phyloP scores from a whole-genome alignment of 805 yeast species.

The Teunomyces funiuensis region DNA sequence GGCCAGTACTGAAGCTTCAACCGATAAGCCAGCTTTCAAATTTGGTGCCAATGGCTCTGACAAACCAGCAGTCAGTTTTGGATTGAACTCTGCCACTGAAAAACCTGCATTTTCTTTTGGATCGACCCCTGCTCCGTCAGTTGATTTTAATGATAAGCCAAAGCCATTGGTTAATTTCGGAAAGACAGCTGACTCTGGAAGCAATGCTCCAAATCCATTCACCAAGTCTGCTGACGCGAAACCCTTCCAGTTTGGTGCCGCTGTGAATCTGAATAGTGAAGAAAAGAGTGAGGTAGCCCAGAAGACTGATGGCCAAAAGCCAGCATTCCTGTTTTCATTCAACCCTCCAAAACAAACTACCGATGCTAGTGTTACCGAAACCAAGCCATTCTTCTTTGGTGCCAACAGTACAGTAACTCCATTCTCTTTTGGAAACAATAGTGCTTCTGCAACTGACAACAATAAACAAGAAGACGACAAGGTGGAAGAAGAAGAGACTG shows the following conservation, averaged over 20 bases:
- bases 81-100: constrained; percentile 5
- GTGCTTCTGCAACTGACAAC: constrained; percentile 18
- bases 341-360: constrained; percentile 10
- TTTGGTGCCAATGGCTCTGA: constrained; percentile 10
- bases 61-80: constrained; percentile 3
- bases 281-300: constrained; percentile 5
- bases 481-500: constrained; percentile 45
- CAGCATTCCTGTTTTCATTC: constrained; percentile 10
- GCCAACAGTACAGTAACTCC: constrained; percentile 8
- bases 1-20: background rate
- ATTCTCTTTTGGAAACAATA: constrained; percentile 11
- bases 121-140: background rate
- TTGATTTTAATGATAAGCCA: constrained; percentile 1
- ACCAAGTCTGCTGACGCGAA: constrained; percentile 5
- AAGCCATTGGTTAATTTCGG: background rate
- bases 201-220: background rate
- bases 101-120: constrained; percentile 11
- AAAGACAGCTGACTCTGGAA: background rate
- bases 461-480: constrained; percentile 26
- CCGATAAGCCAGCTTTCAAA: constrained; percentile 7
- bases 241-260: constrained; percentile 7
- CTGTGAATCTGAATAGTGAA: background rate
- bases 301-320: no score
- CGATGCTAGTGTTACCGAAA: constrained; percentile 5
- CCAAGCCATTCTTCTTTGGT: constrained; percentile 15